Conservation (phyloP, 176 grass and related monocot species). For the Musa beccarii region DNA sequence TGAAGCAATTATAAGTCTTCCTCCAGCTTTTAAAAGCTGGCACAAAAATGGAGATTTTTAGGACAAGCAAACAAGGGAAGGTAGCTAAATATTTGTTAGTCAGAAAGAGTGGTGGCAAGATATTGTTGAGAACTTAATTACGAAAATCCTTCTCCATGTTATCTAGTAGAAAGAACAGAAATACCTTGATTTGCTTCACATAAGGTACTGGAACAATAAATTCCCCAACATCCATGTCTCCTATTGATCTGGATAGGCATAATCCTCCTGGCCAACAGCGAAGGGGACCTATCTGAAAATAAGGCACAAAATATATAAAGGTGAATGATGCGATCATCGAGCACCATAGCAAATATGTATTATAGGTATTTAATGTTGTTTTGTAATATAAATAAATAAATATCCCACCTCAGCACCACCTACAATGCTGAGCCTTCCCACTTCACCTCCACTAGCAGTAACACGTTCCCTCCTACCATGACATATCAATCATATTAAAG, state of each 20-base stretch:
- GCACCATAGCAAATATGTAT: neutral
- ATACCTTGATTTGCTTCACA: conserved; percentile 98
- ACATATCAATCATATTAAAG: neutral
- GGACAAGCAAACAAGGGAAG: conserved; percentile 6
- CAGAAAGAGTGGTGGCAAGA: neutral
- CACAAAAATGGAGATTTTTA: conserved; percentile 7
- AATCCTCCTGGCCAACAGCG: conserved; percentile 93
- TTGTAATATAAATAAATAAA: conserved; percentile 6
- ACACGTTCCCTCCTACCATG: conserved; percentile 77
- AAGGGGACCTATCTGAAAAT: conserved; percentile 76
- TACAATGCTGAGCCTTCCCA: conserved; percentile 90
- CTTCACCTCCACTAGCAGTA: conserved; percentile 93
- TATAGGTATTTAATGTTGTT: neutral
- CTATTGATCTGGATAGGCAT: conserved; percentile 89
- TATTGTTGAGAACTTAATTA: no score
- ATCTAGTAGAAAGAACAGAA: neutral
- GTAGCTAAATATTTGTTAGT: neutral
- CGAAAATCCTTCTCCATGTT: neutral
- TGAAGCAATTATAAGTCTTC: conserved; percentile 94
- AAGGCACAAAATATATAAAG: conserved; percentile 13
- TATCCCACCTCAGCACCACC: conserved; percentile 81
- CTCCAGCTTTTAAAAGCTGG: conserved; percentile 76
- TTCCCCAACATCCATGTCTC: conserved; percentile 94
- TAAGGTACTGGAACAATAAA: conserved; percentile 93
- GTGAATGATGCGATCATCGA: neutral